Conservation (phyloP, 176 grass and related monocot species). For the Guadua angustifolia region DNA sequence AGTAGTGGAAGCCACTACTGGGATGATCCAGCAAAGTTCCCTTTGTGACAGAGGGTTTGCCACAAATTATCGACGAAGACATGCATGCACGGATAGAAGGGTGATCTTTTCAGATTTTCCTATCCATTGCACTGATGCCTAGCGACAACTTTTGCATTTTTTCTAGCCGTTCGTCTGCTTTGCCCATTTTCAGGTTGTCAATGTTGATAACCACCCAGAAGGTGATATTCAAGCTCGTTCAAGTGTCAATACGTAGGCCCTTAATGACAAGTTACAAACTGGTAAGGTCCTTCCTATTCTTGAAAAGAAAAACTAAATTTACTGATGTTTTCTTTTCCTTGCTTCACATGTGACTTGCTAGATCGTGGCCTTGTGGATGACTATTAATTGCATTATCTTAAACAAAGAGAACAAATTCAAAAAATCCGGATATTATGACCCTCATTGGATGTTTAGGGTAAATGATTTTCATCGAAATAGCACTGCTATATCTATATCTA, state of each 20-base stretch:
- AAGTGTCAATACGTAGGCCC: background rate
- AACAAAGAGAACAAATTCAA: background rate
- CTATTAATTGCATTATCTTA: background rate
- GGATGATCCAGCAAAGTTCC: constrained; percentile 19
- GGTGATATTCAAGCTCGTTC: background rate
- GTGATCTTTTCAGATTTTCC: background rate
- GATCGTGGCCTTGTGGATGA: background rate
- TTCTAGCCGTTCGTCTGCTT: background rate
- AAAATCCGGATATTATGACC: background rate
- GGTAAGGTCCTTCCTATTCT: constrained; percentile 6
- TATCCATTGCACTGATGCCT: background rate
- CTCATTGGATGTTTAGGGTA: background rate
- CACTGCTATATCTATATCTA: background rate
- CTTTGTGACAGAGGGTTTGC: constrained; percentile 20
- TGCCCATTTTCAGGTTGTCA: background rate
- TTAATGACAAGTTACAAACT: background rate
- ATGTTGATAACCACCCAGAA: background rate
- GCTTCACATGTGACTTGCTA: background rate
- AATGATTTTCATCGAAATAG: background rate
- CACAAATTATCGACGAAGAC: constrained; percentile 9
- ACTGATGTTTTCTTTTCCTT: background rate
- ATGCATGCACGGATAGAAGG: background rate
- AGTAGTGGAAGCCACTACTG: too few relatives aligned
- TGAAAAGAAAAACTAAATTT: constrained; percentile 34
- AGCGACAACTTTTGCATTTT: background rate